Base-by-base conservation (phyloP, 1,139 yeast species). In the Scheffersomyces titani region DNA sequence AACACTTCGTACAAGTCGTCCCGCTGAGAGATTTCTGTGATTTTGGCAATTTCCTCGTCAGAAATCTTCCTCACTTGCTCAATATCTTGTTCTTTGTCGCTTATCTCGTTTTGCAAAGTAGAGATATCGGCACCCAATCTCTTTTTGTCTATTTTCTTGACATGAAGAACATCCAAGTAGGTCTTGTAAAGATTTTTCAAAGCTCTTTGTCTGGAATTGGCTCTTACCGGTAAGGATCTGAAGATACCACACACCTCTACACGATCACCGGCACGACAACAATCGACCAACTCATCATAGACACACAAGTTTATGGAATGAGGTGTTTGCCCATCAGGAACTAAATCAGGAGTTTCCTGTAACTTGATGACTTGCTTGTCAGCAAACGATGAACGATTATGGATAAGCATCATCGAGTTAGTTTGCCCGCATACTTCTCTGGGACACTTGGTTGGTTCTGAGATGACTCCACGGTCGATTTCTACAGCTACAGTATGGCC, bases 311-410 rank as follows among this genome's bases (percentile, higher is more conserved):
- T 92, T 55, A 94, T 92, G 13, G 98, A 89, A 70, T 94, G 99
- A 2, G 99, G 99, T 3, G 99, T 94, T 73, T 94, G 99, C 20
- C 99, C 99, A 75, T 92, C 99, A 2, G 99, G 99, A n/a, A 94
- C 97, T 61, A 87, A 81, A 72, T 94, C 99, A 0, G 99, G 99
- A 0, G 99, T 94, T 72, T 94, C 99, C 73, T 94, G 99, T 51
- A 94, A 77, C 68, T 92, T 91, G 61, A 94, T 87, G 46, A 94
- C 94, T 73, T 94, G 99, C 70, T 93, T 94, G 72, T 94, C 98
- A 40, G 97, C 96, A 75, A 94, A 94, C 0, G 92, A 85, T 44
- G 97, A 90, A 65, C 99, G 83, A 70, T 94, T 94, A 74, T 94
- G 99, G 22, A 94, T 84, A 56, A 94, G 78, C 59, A 89, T 86